These are phyloP conservation scores for Geosmithia morbida DNA, from an alignment of 2,329 filamentous ascomycete genomes.

Conservation along the genomic window DNA sequence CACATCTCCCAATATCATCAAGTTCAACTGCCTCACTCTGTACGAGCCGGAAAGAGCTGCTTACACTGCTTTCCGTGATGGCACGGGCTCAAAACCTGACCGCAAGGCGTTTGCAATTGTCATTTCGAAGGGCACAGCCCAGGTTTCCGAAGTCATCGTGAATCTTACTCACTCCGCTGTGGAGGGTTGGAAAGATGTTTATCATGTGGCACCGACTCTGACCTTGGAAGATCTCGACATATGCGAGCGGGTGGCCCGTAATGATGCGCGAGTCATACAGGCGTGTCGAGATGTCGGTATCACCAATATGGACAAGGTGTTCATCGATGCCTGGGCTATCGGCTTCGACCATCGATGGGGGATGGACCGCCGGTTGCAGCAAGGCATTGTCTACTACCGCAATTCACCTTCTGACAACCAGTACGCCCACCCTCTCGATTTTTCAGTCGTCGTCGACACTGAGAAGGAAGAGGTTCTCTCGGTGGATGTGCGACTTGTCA, in stretches of 20 bases:
- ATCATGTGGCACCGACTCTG: conserved; percentile 34
- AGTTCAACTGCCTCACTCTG: conserved; percentile 50
- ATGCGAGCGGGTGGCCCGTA: conserved; percentile 53
- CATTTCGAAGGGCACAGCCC: conserved; percentile 20
- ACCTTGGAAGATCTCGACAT: conserved; percentile 72
- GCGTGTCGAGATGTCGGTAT: conserved; percentile 65
- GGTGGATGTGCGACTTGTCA: conserved; percentile 24
- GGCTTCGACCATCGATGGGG: conserved; percentile 71
- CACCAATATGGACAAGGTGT: conserved; percentile 71
- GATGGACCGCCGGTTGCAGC: conserved; percentile 55
- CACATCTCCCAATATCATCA: conserved; percentile 15
- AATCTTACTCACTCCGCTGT: conserved; percentile 23
- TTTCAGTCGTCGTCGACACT: conserved; percentile 26
- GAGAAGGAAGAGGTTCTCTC: conserved; percentile 33
- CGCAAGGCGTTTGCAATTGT: conserved; percentile 36
- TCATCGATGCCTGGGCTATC: conserved; percentile 76
- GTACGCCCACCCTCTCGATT: conserved; percentile 41
- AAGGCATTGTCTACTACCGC: conserved; percentile 72
- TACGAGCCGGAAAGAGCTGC: conserved; percentile 48
- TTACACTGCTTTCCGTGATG: conserved; percentile 45
- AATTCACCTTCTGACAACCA: conserved; percentile 54
- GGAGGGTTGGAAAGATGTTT: conserved; percentile 30
- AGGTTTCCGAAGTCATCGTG: conserved; percentile 37
- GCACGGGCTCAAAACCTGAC: conserved; percentile 28
- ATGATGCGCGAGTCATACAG: conserved; percentile 61